Conservation (phyloP, 805 yeast genomes). For the Maudiozyma bulderi region DNA sequence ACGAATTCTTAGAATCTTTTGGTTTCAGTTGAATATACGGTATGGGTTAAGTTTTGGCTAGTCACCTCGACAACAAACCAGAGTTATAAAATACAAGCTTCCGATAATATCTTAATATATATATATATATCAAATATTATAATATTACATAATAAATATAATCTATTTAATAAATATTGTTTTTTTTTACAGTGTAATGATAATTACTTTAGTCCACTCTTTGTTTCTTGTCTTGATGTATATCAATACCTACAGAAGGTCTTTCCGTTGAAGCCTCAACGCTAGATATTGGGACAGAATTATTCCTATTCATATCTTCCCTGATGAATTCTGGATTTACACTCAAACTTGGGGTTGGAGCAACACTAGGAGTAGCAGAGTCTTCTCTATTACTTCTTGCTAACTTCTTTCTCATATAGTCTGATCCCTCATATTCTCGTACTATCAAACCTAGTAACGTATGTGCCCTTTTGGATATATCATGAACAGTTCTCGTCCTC, state of each 20-base stretch:
- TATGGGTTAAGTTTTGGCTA: too few species aligned
- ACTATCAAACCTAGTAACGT: slow-evolving; percentile 60
- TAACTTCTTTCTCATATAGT: slow-evolving; percentile 39
- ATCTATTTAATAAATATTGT: too few species aligned
- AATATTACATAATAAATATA: background rate
- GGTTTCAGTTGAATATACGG: too few species aligned
- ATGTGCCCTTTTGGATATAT: slow-evolving; percentile 57
- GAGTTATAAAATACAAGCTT: too few species aligned
- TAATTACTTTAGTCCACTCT: background rate
- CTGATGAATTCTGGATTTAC: background rate
- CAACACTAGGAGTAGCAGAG: slow-evolving; percentile 7
- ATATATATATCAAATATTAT: background rate
- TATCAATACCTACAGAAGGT: background rate
- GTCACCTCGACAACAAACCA: too few species aligned
- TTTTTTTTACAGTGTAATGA: background rate
- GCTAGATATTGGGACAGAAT: background rate
- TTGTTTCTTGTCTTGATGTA: background rate
- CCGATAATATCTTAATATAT: too few species aligned
- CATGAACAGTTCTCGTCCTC: slow-evolving; percentile 61
- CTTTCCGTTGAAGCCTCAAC: background rate
- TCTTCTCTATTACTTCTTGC: slow-evolving; percentile 15
- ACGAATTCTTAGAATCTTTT: too few species aligned
- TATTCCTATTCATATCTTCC: background rate
- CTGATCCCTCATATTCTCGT: slow-evolving; percentile 59
- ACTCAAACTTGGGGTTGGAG: background rate